Conservation (phyloP, 2,329 filamentous ascomycete species). For the Trichothecium sympodiale region DNA sequence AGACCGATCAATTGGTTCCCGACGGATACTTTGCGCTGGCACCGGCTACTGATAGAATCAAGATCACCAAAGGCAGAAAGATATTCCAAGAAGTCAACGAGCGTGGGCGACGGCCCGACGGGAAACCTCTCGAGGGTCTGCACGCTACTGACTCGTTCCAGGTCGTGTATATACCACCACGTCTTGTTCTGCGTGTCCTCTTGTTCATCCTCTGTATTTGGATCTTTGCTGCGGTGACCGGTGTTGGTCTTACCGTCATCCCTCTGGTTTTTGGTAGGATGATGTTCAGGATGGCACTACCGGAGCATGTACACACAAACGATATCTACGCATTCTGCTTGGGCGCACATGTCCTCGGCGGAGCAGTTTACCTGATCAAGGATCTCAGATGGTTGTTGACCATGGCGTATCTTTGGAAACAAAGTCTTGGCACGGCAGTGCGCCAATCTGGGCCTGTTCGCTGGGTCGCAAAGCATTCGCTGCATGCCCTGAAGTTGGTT, state of each 20-base stretch:
- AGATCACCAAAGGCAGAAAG: slow-evolving; percentile 71
- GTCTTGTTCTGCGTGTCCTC: slow-evolving; percentile 69
- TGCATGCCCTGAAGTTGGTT: slow-evolving; percentile 32
- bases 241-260: slow-evolving; percentile 73
- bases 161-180: slow-evolving; percentile 72
- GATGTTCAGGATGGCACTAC: slow-evolving; percentile 64
- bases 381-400: slow-evolving; percentile 32
- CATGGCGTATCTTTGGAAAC: slow-evolving; percentile 7
- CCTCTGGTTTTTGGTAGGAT: slow-evolving; percentile 76
- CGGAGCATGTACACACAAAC: slow-evolving; percentile 65
- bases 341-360: slow-evolving; percentile 72
- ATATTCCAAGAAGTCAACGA: slow-evolving; percentile 71
- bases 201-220: slow-evolving; percentile 85
- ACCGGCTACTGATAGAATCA: slow-evolving; percentile 90
- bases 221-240: slow-evolving; percentile 83
- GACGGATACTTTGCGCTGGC: slow-evolving; percentile 80
- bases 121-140: slow-evolving; percentile 37
- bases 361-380: slow-evolving; percentile 48
- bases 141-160: slow-evolving; percentile 53
- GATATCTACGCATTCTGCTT: slow-evolving; percentile 95
- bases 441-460: slow-evolving; percentile 9
- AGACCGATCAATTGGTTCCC: slow-evolving; percentile 42
- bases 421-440: not conserved
- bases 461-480: too few relatives aligned
- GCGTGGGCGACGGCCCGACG: slow-evolving; percentile 50